Conservation (phyloP, 1,284 basidiomycete species). For the Tetrapyrgos nigripes region DNA sequence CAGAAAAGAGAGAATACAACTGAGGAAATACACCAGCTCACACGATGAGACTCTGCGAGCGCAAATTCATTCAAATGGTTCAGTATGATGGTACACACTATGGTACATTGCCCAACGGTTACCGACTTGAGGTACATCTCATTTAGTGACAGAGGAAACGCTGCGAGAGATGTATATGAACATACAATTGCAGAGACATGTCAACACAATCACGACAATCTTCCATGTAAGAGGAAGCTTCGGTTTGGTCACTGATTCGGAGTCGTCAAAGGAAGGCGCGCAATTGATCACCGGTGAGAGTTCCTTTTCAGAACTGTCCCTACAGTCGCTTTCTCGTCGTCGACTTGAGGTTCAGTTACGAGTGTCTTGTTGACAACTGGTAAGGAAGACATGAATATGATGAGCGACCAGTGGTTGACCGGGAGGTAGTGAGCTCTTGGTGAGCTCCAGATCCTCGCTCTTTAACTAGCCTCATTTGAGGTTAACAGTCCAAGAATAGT, state of each 20-base stretch:
- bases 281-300: not conserved
- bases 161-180: slow-evolving; percentile 3
- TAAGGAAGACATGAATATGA: not conserved
- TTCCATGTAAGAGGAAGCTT: slow-evolving; percentile 26
- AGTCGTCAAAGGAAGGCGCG: slow-evolving; percentile 24
- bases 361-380: not conserved
- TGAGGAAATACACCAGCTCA: slow-evolving; percentile 27
- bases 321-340: not conserved
- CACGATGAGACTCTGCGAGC: slow-evolving; percentile 47
- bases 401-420: too few relatives aligned
- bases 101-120: slow-evolving; percentile 53
- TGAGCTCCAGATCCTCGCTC: too few relatives aligned
- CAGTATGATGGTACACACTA: not conserved
- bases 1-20: not conserved
- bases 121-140: slow-evolving; percentile 37
- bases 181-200: slow-evolving; percentile 40
- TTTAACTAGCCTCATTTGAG: too few relatives aligned
- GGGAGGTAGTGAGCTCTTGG: too few relatives aligned
- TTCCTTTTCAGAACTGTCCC: slow-evolving; percentile 10
- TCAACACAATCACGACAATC: slow-evolving; percentile 32
- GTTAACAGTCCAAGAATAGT: too few relatives aligned
- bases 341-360: not conserved
- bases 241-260: not conserved
- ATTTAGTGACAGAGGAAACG: slow-evolving; percentile 1
- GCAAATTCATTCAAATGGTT: not conserved